Conservation (phyloP, 768 basidiomycete species). For the Trichaptum fuscoviolaceum region DNA sequence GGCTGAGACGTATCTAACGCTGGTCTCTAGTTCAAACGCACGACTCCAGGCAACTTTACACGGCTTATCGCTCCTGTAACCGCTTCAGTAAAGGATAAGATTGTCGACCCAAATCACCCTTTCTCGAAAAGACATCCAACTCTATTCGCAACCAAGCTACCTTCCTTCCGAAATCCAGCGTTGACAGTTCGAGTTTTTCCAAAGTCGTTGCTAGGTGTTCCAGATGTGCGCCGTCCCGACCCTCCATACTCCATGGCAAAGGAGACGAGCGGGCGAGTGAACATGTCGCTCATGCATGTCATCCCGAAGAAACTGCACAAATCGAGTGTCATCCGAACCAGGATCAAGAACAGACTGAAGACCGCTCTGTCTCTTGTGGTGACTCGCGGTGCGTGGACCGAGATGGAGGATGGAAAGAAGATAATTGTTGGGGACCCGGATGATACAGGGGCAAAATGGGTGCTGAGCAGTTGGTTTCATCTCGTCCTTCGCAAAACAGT, state of each 20-base stretch:
- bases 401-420: conserved; percentile 2
- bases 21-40: conserved; percentile 74
- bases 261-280: conserved; percentile 14
- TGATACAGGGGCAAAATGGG: conserved; percentile 3
- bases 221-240: conserved; percentile 18
- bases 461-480: conserved; percentile 6
- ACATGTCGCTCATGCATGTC: conserved; percentile 34
- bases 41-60: conserved; percentile 48
- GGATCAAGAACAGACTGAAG: conserved; percentile 32
- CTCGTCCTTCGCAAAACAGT: background rate
- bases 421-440: background rate
- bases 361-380: conserved; percentile 35
- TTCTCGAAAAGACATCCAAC: background rate
- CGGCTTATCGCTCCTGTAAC: conserved; percentile 49
- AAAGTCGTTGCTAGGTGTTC: conserved; percentile 25
- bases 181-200: conserved; percentile 28
- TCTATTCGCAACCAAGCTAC: conserved; percentile 3
- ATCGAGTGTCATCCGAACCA: conserved; percentile 25
- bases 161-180: conserved; percentile 7
- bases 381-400: conserved; percentile 33
- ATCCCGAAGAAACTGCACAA: conserved; percentile 31
- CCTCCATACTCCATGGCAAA: conserved; percentile 19
- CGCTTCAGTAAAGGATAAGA: conserved; percentile 43
- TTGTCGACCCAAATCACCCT: conserved; percentile 21
- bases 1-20: conserved; percentile 93